Evolutionary conservation across 2,329 filamentous ascomycete species (phyloP).

Genomic region (Xylariomycetidae sp.): DNA sequence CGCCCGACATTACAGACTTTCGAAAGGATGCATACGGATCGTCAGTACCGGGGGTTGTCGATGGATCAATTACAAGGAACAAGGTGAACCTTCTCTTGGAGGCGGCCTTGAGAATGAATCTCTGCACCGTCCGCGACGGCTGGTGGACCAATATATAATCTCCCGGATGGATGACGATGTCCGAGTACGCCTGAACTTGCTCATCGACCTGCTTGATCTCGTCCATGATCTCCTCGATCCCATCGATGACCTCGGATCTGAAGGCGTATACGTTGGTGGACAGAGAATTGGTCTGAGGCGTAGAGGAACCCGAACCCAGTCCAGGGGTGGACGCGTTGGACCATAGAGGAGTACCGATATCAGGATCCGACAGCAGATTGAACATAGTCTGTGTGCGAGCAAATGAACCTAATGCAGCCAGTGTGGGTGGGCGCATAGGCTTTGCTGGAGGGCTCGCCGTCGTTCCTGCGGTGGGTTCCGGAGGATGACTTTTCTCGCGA

Average conservation of each 20-base stretch:
- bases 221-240: slow-evolving; percentile 93
- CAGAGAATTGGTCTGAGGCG: slow-evolving; percentile 36
- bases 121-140: slow-evolving; percentile 80
- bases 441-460: slow-evolving; percentile 13
- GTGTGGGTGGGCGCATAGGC: slow-evolving; percentile 51
- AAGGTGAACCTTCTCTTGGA: slow-evolving; percentile 89
- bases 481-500: slow-evolving; percentile 19
- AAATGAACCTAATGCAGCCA: slow-evolving; percentile 60
- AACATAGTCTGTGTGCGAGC: slow-evolving; percentile 75
- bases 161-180: slow-evolving; percentile 89
- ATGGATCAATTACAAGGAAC: slow-evolving; percentile 68
- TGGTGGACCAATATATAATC: slow-evolving; percentile 90
- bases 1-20: slow-evolving; percentile 72
- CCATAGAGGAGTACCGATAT: slow-evolving; percentile 43
- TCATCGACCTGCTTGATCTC: slow-evolving; percentile 91
- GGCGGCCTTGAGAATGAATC: slow-evolving; percentile 83
- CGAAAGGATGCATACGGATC: slow-evolving; percentile 53
- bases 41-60: slow-evolving; percentile 31
- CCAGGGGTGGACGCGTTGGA: slow-evolving; percentile 45
- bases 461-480: slow-evolving; percentile 14
- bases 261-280: slow-evolving; percentile 60
- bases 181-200: slow-evolving; percentile 82
- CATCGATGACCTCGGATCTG: slow-evolving; percentile 85
- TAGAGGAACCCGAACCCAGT: slow-evolving; percentile 42
- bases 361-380: slow-evolving; percentile 72